These are phyloP conservation scores for Pilaira anomala DNA, from an alignment of 192 early-diverging fungal genomes.

Conservation along the genomic window DNA sequence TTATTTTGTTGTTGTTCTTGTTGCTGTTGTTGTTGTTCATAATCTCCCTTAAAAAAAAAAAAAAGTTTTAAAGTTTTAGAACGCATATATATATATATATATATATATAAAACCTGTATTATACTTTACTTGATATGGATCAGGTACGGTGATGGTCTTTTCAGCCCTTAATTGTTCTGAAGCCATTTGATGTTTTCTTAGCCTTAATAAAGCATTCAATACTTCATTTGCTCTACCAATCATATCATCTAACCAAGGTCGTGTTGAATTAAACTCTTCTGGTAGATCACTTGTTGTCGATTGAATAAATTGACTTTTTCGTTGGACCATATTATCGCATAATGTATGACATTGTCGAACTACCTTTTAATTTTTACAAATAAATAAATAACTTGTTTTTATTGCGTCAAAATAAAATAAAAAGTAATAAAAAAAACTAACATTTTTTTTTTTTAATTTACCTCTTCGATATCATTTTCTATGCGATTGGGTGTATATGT, in stretches of 20 bases:
- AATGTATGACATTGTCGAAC: constrained; percentile 20
- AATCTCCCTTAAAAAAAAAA: background rate
- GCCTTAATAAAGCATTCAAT: constrained; percentile 17
- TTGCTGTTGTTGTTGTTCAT: background rate
- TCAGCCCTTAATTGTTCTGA: constrained; percentile 8
- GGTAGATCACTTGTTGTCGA: background rate
- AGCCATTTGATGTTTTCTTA: constrained; percentile 22
- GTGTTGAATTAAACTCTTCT: background rate
- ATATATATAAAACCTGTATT: background rate
- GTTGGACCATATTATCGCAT: constrained; percentile 24
- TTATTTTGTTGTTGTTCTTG: background rate
- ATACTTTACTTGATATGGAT: background rate
- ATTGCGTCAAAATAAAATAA: background rate
- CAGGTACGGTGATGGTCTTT: background rate
- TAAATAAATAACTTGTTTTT: background rate
- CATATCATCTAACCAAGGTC: constrained; percentile 33
- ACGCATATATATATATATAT: background rate
- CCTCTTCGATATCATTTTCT: constrained; percentile 19
- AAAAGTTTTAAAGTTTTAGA: no score
- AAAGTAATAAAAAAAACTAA: background rate
- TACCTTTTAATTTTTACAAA: constrained; percentile 6
- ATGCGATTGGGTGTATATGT: background rate
- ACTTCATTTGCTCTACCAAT: constrained; percentile 25
- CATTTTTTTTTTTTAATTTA: background rate
- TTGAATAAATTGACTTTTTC: constrained; percentile 11